Conservation (phyloP, 768 basidiomycete species). For the Serendipita vermifera region DNA sequence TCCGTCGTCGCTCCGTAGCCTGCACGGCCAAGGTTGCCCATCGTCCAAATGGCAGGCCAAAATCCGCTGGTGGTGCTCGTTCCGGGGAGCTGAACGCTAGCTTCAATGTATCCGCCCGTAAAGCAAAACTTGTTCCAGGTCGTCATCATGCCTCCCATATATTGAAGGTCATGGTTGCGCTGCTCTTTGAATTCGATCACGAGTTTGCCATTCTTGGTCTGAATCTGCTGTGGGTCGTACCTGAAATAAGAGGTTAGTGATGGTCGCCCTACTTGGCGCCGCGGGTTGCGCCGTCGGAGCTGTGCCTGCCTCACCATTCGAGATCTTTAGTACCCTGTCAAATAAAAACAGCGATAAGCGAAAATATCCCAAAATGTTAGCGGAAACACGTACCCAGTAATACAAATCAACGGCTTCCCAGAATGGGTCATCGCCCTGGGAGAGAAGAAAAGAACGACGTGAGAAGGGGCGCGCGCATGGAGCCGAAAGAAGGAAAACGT, state of each 20-base stretch:
- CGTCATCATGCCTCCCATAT: constrained; percentile 10
- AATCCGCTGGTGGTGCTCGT: constrained; percentile 46
- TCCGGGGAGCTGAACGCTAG: constrained; percentile 64
- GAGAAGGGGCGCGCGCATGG: too few relatives aligned
- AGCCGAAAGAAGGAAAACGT: not conserved
- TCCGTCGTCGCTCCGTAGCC: constrained; percentile 87
- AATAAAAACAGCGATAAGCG: not conserved
- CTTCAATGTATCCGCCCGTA: constrained; percentile 83
- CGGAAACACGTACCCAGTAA: constrained; percentile 34
- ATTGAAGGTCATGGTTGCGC: constrained; percentile 54
- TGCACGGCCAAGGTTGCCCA: constrained; percentile 51
- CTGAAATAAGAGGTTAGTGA: not conserved
- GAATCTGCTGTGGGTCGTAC: constrained; percentile 36
- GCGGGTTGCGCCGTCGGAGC: not conserved
- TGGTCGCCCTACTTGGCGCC: not conserved
- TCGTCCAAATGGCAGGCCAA: constrained; percentile 64
- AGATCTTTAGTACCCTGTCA: constrained; percentile 11
- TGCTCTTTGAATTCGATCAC: constrained; percentile 67
- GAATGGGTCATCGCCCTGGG: constrained; percentile 58
- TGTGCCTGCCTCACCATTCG: constrained; percentile 14
- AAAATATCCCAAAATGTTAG: not conserved
- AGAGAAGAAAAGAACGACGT: constrained; percentile 11
- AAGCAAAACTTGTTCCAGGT: constrained; percentile 95
- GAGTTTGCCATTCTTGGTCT: constrained; percentile 63
- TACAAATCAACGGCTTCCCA: constrained; percentile 82